phyloP scores from a whole-genome alignment of 2,329 filamentous ascomycete genomes.

The Aschersonia sp. region DNA sequence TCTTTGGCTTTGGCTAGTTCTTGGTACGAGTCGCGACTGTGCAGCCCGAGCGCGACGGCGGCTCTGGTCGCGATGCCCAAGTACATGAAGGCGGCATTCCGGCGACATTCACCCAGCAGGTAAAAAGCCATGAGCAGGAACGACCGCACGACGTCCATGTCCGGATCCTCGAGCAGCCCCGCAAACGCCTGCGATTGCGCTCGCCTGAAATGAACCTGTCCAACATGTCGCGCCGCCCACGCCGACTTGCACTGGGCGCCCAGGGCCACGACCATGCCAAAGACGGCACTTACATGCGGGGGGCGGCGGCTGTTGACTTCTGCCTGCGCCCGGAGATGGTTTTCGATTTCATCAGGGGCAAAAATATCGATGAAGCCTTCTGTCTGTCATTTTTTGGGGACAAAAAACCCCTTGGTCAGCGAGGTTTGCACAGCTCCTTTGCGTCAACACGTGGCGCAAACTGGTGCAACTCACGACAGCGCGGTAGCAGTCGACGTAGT shows the following conservation, averaged over 20 bases:
- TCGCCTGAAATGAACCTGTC: constrained; percentile 12
- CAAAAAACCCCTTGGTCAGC: not conserved
- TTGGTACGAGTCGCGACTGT: constrained; percentile 20
- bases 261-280: constrained; percentile 16
- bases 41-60: constrained; percentile 41
- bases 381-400: constrained; percentile 7
- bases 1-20: constrained; percentile 7
- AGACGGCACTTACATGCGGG: constrained; percentile 16
- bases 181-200: constrained; percentile 12
- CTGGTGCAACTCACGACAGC: constrained; percentile 7
- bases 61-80: constrained; percentile 43
- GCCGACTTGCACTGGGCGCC: constrained; percentile 15
- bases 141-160: constrained; percentile 33
- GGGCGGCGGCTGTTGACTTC: not conserved
- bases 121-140: constrained; percentile 45
- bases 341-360: constrained; percentile 13
- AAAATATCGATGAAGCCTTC: constrained; percentile 20
- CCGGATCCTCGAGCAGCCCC: constrained; percentile 31
- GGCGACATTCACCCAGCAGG: constrained; percentile 41
- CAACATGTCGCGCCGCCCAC: constrained; percentile 20
- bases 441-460: too few species aligned
- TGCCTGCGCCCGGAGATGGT: constrained; percentile 4
- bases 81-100: constrained; percentile 50
- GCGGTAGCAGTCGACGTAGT: constrained; percentile 7
- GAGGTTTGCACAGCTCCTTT: too few species aligned